Conservation (phyloP, 2,329 filamentous ascomycete genomes). For the Apiospora pterosperma region DNA sequence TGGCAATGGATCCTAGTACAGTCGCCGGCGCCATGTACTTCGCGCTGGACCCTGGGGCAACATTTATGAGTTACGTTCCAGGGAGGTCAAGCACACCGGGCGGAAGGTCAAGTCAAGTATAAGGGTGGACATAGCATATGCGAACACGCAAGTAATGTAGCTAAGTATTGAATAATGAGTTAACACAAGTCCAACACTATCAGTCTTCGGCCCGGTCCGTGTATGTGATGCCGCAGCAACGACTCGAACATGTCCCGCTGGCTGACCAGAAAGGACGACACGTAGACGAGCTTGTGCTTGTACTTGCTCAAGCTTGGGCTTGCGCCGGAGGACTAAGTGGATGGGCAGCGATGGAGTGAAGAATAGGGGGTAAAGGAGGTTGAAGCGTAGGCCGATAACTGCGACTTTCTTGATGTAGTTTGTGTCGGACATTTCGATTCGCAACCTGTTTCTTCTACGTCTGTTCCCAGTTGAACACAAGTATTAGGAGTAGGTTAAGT, state of each 20-base stretch:
- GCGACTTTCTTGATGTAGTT: slow-evolving; percentile 42
- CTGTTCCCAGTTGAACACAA: neutral
- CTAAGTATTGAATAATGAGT: neutral
- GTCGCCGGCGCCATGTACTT: slow-evolving; percentile 45
- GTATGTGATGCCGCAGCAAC: too few species aligned
- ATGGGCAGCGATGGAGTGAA: slow-evolving; percentile 38
- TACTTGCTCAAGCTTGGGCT: slow-evolving; percentile 38
- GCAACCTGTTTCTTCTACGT: neutral
- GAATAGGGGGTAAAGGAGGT: neutral
- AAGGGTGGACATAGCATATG: neutral
- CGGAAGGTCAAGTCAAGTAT: slow-evolving; percentile 10
- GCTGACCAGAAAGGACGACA: slow-evolving; percentile 54
- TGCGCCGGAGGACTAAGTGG: slow-evolving; percentile 20
- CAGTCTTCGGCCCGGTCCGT: too few species aligned
- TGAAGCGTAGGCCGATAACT: slow-evolving; percentile 43
- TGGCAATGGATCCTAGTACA: slow-evolving; percentile 44
- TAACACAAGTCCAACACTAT: neutral
- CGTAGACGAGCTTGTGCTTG: slow-evolving; percentile 45
- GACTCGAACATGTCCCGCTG: slow-evolving; percentile 65
- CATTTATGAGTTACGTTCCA: slow-evolving; percentile 3
- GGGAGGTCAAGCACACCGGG: slow-evolving; percentile 11
- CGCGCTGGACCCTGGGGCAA: slow-evolving; percentile 16
- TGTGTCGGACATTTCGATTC: neutral
- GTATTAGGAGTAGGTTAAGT: neutral
- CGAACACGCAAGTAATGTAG: neutral